A percentile compares a stretch with the other conserved stretches of the same genome.
Evolutionary conservation across 495 filamentous ascomycete species (phyloP).

Genomic region (Hypoxylon lienhwacheense): DNA sequence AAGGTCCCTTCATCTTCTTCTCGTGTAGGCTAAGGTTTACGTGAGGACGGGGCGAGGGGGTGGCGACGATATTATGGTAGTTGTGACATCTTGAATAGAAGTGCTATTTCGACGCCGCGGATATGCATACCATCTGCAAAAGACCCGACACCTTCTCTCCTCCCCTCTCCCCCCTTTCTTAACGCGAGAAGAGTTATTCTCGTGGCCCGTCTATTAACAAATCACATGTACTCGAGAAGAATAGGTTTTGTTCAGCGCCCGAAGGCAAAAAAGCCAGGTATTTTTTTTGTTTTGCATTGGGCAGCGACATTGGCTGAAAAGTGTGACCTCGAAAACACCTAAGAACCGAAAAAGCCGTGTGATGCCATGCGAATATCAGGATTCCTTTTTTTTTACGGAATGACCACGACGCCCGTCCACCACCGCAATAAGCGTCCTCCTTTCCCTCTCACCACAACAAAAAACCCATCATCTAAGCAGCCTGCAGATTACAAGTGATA

Average conservation of each 20-base stretch:
- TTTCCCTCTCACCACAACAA: conserved; percentile 26
- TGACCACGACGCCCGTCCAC: conserved; percentile 39
- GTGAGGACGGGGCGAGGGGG: no score
- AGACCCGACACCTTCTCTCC: no score
- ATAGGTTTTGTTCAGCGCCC: conserved; percentile 27
- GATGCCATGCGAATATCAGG: conserved; percentile 44
- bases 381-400: conserved; percentile 42
- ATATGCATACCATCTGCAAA: no score
- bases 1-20: no score
- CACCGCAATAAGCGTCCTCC: conserved; percentile 26
- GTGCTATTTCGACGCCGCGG: no score
- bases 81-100: no score
- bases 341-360: conserved; percentile 46
- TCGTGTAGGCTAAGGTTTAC: no score
- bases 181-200: no score
- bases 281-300: conserved; percentile 40
- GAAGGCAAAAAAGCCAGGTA: no score
- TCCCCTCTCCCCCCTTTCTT: no score
- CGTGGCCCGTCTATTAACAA: no score
- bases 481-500: conserved; percentile 7
- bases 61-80: no score
- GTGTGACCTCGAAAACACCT: conserved; percentile 44
- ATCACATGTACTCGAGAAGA: background rate
- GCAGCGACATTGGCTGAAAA: conserved; percentile 43
- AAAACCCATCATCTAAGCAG: conserved; percentile 33